phyloP scores from a whole-genome alignment of 352 stramenopile genomes.

The Pythium rishiriense region DNA sequence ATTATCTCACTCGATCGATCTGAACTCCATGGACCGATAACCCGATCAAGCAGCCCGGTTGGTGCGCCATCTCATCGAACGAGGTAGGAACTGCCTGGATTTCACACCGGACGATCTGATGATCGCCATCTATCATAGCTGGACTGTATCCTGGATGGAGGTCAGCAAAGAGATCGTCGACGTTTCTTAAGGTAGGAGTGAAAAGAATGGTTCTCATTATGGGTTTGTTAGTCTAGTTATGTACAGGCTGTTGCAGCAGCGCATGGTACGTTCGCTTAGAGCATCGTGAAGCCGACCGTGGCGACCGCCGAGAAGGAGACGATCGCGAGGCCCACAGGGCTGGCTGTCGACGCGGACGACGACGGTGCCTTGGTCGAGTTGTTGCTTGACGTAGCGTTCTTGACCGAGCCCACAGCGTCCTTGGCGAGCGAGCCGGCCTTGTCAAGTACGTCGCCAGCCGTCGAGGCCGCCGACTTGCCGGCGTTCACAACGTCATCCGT shows the following conservation, averaged over 20 bases:
- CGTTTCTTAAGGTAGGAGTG: no score
- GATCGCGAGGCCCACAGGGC: not conserved
- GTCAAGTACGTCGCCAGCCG: constrained; percentile 11
- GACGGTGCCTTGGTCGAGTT: constrained; percentile 1
- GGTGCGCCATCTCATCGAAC: no score
- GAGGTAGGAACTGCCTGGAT: no score
- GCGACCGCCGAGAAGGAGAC: constrained; percentile 20
- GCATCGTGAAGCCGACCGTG: constrained; percentile 22
- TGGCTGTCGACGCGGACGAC: not conserved
- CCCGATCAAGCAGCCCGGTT: no score
- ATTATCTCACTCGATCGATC: no score
- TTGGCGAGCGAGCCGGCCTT: constrained; percentile 17
- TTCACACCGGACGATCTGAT: no score
- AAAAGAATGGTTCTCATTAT: not conserved
- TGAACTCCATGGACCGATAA: no score
- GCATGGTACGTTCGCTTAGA: no score
- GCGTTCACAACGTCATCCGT: constrained; percentile 9
- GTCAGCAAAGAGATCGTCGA: no score
- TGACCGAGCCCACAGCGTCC: constrained; percentile 7
- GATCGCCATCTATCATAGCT: no score
- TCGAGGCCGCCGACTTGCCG: constrained; percentile 17
- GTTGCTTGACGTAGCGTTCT: constrained; percentile 10
- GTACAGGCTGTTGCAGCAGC: not conserved
- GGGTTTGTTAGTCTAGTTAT: not conserved
- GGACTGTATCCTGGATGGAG: no score